A percentile compares a stretch with the other conserved stretches of the same genome.
Conservation (phyloP, 2,329 filamentous ascomycete genomes). For the Dryadomyces quercus-mongolicae region DNA sequence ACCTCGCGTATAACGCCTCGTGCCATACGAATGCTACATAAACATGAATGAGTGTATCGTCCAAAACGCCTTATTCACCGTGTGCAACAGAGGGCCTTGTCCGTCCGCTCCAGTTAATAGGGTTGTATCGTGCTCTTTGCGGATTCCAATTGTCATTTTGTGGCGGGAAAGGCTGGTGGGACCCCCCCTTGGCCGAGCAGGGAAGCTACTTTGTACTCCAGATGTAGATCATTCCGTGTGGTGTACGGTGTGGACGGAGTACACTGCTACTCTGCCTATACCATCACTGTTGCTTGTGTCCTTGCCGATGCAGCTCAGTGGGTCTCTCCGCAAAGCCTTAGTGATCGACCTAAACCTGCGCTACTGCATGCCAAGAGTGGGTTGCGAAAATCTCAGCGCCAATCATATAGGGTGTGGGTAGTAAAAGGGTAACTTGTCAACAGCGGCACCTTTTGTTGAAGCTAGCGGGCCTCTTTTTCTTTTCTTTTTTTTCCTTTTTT, state of each 20-base stretch:
- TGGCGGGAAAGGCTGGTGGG: background rate
- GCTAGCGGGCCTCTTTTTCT: background rate
- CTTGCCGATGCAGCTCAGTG: conserved; percentile 1
- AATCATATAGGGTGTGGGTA: background rate
- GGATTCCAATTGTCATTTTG: background rate
- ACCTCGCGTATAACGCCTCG: background rate
- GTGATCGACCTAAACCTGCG: background rate
- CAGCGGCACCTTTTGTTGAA: background rate
- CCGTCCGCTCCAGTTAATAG: background rate
- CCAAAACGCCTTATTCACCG: background rate
- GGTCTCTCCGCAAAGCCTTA: conserved; percentile 3
- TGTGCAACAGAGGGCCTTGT: background rate
- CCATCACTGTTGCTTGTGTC: background rate
- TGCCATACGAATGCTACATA: background rate
- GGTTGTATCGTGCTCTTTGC: background rate
- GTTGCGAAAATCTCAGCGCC: background rate
- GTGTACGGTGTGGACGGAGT: background rate
- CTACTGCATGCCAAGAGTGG: conserved; percentile 1
- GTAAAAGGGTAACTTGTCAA: background rate
- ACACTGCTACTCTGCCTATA: background rate
- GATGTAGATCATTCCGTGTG: background rate
- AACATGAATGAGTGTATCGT: no score
- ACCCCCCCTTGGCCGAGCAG: background rate
- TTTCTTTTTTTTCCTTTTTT: background rate
- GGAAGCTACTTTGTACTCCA: background rate